Percentiles rank a stretch among this genome's conserved stretches.
Evolutionary conservation across 441 rosid species (phyloP).

Genomic region (Pelargonium myrrhifolium): DNA sequence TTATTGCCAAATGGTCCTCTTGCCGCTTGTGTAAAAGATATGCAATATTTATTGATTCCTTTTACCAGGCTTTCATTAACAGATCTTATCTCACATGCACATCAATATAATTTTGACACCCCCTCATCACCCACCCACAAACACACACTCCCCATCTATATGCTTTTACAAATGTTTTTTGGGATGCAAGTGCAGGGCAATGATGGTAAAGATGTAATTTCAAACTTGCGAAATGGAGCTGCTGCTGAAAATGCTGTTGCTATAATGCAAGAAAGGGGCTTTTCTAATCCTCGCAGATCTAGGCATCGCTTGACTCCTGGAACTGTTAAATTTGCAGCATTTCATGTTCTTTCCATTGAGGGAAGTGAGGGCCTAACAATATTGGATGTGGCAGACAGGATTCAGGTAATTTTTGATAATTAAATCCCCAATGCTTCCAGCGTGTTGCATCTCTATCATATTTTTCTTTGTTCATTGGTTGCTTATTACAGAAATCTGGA

Average conservation of each 20-base stretch:
- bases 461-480: conserved; percentile 4
- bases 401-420: conserved; percentile 48
- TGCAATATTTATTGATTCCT: background rate
- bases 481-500: conserved; percentile 55
- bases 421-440: background rate
- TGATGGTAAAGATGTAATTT: conserved; percentile 54
- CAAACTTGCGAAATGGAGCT: conserved; percentile 61
- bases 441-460: conserved; percentile 4
- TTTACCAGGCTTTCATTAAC: background rate
- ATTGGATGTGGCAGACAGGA: conserved; percentile 75
- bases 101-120: background rate
- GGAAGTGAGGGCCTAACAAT: conserved; percentile 66
- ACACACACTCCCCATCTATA: background rate
- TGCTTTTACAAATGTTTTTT: conserved; percentile 9
- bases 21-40: background rate
- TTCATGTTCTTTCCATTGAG: conserved; percentile 71
- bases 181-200: conserved; percentile 39
- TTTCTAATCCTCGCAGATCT: conserved; percentile 60
- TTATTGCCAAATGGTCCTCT: background rate
- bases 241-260: conserved; percentile 84
- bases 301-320: conserved; percentile 92
- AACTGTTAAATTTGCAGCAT: conserved; percentile 88
- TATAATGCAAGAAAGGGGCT: conserved; percentile 79
- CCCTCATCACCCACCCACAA: background rate
- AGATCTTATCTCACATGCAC: background rate